Evolutionary conservation across 176 grass and related monocot genomes (phyloP).

Genomic region (Triticum monococcum): DNA sequence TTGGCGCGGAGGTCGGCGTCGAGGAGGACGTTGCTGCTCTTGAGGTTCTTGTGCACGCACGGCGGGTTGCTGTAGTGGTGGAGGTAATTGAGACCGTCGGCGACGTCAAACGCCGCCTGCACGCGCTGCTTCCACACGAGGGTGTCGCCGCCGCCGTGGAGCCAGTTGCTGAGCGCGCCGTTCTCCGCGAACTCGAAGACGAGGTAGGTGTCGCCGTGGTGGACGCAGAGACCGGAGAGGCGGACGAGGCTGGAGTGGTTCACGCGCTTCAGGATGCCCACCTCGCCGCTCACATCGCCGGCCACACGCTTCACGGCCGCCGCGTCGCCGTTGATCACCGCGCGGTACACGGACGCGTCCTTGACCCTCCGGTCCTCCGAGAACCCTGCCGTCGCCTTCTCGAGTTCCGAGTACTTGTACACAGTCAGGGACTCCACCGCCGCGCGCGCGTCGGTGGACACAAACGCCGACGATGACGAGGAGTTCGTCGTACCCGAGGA

Average conservation of each 20-base stretch:
- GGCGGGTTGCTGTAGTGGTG: conserved; percentile 73
- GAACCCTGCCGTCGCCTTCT: conserved; percentile 62
- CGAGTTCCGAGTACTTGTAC: conserved; percentile 66
- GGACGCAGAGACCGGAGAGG: conserved; percentile 72
- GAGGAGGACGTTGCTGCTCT: conserved; percentile 71
- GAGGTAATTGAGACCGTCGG: conserved; percentile 76
- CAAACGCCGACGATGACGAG: conserved; percentile 11
- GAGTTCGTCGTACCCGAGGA: background rate
- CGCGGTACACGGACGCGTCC: conserved; percentile 60
- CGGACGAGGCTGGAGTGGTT: conserved; percentile 74
- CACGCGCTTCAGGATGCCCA: conserved; percentile 63
- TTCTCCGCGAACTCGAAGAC: conserved; percentile 71
- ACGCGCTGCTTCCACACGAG: conserved; percentile 67
- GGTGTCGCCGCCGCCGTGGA: conserved; percentile 7
- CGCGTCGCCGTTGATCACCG: conserved; percentile 68
- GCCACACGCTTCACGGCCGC: conserved; percentile 67
- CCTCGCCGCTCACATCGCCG: conserved; percentile 72
- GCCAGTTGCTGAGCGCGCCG: conserved; percentile 73
- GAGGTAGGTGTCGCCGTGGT: conserved; percentile 69
- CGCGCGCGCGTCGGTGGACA: conserved; percentile 42
- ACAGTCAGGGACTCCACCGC: conserved; percentile 59
- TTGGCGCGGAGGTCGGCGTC: conserved; percentile 67
- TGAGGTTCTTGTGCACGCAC: conserved; percentile 82
- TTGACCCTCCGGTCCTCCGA: conserved; percentile 44
- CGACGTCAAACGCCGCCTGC: conserved; percentile 59